Evolutionary conservation across 345 rosid species (phyloP).

Genomic region (Eucalyptus microcorys): DNA sequence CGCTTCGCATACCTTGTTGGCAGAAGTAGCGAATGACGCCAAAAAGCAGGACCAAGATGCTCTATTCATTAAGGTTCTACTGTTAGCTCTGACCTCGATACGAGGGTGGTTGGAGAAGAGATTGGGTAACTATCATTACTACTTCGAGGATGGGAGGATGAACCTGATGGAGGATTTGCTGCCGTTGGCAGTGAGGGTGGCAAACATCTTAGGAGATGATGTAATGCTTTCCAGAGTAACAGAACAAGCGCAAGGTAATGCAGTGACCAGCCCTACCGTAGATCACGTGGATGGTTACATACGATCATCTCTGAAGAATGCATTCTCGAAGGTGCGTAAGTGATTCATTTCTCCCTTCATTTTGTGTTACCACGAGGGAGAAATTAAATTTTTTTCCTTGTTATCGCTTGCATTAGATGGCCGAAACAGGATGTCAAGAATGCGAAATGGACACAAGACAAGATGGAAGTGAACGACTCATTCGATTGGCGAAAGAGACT

Average conservation of each 20-base stretch:
- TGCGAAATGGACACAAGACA: slow-evolving; percentile 25
- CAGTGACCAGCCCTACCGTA: slow-evolving; percentile 28
- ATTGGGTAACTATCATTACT: slow-evolving; percentile 59
- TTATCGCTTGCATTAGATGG: slow-evolving; percentile 17
- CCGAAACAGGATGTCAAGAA: slow-evolving; percentile 34
- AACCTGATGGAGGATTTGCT: slow-evolving; percentile 53
- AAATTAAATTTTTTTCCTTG: background rate
- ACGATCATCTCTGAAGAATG: slow-evolving; percentile 57
- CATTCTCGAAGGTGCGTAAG: slow-evolving; percentile 50
- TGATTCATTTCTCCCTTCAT: background rate
- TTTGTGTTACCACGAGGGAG: background rate
- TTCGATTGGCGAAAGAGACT: slow-evolving; percentile 59
- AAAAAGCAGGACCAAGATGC: slow-evolving; percentile 60
- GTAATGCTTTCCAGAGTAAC: slow-evolving; percentile 10
- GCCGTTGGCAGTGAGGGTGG: slow-evolving; percentile 53
- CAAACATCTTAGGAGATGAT: slow-evolving; percentile 64
- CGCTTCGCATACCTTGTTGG: slow-evolving; percentile 63
- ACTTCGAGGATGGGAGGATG: slow-evolving; percentile 50
- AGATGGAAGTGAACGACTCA: slow-evolving; percentile 42
- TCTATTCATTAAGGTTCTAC: slow-evolving; percentile 41
- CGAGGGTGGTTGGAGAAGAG: slow-evolving; percentile 83
- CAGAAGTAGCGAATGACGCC: slow-evolving; percentile 70
- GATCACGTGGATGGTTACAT: slow-evolving; percentile 63
- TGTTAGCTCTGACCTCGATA: slow-evolving; percentile 55
- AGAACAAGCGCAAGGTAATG: slow-evolving; percentile 35